Conservation (phyloP, 495 filamentous ascomycete species). For the Viridothelium virens region DNA sequence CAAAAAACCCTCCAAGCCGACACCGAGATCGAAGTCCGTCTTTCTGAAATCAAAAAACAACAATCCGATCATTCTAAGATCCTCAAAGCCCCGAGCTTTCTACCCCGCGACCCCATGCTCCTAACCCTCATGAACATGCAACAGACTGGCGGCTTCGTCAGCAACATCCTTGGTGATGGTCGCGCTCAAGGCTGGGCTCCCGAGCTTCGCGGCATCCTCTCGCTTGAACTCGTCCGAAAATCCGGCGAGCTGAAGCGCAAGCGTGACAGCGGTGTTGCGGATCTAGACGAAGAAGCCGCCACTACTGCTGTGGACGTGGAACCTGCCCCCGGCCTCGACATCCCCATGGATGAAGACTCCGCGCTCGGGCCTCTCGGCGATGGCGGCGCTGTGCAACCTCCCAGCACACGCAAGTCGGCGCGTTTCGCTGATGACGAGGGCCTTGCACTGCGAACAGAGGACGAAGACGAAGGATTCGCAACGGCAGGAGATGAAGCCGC, state of each 20-base stretch:
- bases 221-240: constrained; percentile 67
- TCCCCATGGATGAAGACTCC: constrained; percentile 26
- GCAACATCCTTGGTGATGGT: constrained; percentile 66
- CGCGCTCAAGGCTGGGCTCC: constrained; percentile 78
- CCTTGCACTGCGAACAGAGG: constrained; percentile 14
- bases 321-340: constrained; percentile 31
- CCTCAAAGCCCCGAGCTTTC: constrained; percentile 64
- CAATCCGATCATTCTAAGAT: constrained; percentile 75
- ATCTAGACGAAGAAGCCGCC: constrained; percentile 52
- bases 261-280: constrained; percentile 78
- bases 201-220: constrained; percentile 77
- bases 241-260: constrained; percentile 85
- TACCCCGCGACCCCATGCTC: constrained; percentile 77
- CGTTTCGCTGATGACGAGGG: constrained; percentile 61
- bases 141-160: constrained; percentile 79
- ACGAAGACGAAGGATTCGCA: constrained; percentile 31
- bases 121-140: constrained; percentile 85
- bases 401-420: constrained; percentile 63
- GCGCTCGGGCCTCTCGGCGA: constrained; percentile 13
- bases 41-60: constrained; percentile 61
- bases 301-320: constrained; percentile 19
- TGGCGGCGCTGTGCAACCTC: constrained; percentile 20
- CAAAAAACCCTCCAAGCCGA: constrained; percentile 67
- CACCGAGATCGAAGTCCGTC: constrained; percentile 51
- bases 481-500: constrained; percentile 10